Evolutionary conservation across 495 filamentous ascomycete species (phyloP).

Genomic region (Amphirosellinia nigrospora): DNA sequence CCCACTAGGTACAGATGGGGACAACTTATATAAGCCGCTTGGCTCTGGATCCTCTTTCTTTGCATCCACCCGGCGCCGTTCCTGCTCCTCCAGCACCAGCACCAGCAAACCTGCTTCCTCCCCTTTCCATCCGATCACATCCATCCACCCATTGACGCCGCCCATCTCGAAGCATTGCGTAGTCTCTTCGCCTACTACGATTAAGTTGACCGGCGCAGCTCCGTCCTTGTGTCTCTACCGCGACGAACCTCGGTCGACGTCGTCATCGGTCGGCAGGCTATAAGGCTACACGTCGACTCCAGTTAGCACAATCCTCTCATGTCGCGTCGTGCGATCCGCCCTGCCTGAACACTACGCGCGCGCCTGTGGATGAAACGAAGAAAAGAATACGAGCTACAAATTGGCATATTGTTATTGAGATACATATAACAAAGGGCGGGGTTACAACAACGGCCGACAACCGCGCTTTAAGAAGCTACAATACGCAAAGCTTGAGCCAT

Average conservation of each 20-base stretch:
- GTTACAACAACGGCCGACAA: not conserved
- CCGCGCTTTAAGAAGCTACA: not conserved
- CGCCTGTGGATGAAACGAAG: not conserved
- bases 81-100: slow-evolving; percentile 30
- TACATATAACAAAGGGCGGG: not conserved
- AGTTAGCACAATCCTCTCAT: not conserved
- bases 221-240: not conserved
- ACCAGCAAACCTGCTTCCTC: slow-evolving; percentile 26
- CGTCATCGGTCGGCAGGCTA: not conserved
- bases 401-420: not conserved
- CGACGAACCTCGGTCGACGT: not conserved
- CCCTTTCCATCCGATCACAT: slow-evolving; percentile 23
- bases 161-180: slow-evolving; percentile 23
- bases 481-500: slow-evolving; percentile 23
- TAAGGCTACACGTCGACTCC: not conserved
- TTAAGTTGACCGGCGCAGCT: not conserved
- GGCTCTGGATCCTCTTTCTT: slow-evolving; percentile 7
- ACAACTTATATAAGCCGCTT: slow-evolving; percentile 19
- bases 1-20: too few species aligned
- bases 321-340: slow-evolving; percentile 6
- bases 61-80: slow-evolving; percentile 32
- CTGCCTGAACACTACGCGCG: not conserved
- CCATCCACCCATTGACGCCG: slow-evolving; percentile 14
- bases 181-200: slow-evolving; percentile 21
- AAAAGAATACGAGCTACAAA: not conserved